Evolutionary conservation across 768 basidiomycete species (phyloP).

Genomic region (Suillus sp.): DNA sequence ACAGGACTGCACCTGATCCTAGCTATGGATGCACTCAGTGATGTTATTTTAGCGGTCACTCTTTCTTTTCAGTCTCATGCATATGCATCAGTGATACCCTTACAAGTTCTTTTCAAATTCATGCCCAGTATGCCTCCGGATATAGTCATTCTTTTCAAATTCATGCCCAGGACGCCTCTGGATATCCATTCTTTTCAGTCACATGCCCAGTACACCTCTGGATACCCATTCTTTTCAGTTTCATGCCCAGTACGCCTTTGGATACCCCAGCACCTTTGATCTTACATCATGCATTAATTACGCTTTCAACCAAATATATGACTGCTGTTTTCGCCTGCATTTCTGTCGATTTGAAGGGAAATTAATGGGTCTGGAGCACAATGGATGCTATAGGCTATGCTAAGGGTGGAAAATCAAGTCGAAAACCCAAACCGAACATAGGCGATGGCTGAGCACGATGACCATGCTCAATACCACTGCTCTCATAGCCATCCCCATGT

Average conservation of each 20-base stretch:
- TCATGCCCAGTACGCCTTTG: neutral
- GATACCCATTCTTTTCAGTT: neutral
- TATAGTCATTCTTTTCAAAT: neutral
- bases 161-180: neutral
- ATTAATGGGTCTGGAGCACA: neutral
- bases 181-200: neutral
- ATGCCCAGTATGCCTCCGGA: neutral
- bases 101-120: neutral
- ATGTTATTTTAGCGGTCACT: neutral
- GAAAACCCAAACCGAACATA: neutral
- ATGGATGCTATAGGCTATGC: neutral
- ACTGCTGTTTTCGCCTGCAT: neutral
- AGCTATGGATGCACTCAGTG: neutral
- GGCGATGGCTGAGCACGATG: conserved; percentile 6
- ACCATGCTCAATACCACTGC: conserved; percentile 6
- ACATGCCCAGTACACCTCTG: neutral
- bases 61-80: neutral
- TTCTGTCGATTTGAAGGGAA: neutral
- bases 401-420: neutral
- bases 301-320: neutral
- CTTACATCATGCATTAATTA: neutral
- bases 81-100: neutral
- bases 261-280: neutral
- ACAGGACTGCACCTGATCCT: neutral
- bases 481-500: neutral